Percentiles rank a stretch among this genome's conserved stretches.
These are phyloP conservation scores for Thermochaetoides thermophila DNA, from an alignment of 495 filamentous ascomycete species.

Conservation along the genomic window DNA sequence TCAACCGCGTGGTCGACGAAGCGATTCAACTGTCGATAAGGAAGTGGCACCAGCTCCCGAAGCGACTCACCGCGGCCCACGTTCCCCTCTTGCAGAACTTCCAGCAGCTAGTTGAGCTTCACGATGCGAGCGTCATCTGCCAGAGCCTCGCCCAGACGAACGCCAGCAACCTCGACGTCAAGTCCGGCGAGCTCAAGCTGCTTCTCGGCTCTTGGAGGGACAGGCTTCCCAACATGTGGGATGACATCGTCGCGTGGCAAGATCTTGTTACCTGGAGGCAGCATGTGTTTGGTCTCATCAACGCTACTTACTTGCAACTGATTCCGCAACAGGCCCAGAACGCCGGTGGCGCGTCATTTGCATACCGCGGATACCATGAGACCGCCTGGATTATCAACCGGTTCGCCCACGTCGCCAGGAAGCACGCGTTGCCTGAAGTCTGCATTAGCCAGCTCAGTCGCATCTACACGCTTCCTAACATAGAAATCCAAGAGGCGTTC, in stretches of 20 bases:
- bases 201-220: conserved; percentile 92
- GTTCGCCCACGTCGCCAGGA: conserved; percentile 93
- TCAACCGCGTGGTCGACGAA: conserved; percentile 82
- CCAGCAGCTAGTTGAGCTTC: conserved; percentile 94
- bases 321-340: conserved; percentile 63
- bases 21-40: conserved; percentile 90
- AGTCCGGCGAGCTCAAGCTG: conserved; percentile 90
- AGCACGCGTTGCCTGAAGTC: conserved; percentile 91
- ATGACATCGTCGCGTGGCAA: conserved; percentile 98
- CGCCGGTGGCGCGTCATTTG: conserved; percentile 69
- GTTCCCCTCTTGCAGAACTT: conserved; percentile 93
- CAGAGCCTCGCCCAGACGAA: conserved; percentile 74
- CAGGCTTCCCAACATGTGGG: conserved; percentile 92
- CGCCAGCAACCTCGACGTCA: conserved; percentile 71
- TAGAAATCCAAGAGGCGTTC: conserved; percentile 98
- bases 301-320: conserved; percentile 76
- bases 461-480: conserved; percentile 97
- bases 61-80: conserved; percentile 86
- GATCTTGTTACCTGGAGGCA: conserved; percentile 98
- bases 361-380: conserved; percentile 94
- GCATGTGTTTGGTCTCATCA: conserved; percentile 96
- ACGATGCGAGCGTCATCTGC: conserved; percentile 94
- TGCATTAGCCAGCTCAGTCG: conserved; percentile 93
- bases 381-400: conserved; percentile 99
- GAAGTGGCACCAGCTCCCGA: conserved; percentile 95